Evolutionary conservation across 257 asterid genomes (phyloP), one percentile per base, ranked within the genome.

Genomic region (Capsicum rhomboideum): DNA sequence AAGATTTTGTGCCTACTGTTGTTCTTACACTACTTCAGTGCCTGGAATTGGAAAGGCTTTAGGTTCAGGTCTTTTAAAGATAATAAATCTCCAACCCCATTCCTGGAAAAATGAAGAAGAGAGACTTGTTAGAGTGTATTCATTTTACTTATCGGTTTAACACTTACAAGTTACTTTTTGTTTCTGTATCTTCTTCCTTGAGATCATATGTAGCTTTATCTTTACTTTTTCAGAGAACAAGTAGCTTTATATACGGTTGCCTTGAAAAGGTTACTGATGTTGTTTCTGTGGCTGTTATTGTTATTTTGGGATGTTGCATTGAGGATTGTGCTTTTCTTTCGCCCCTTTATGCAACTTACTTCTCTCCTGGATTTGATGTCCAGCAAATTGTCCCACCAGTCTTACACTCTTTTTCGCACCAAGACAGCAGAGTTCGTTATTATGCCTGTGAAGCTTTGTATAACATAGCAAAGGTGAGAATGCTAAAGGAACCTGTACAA

Each of bases 341-440:
- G 7, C 40, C 11, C 79, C 53, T 59, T 90, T 86, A 68, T 90
- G 68, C 80, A 64, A 82, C 82, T 86, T 49, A 82, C 85, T 83
- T 64, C 80, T 56, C 34, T 14, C 80, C 37, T 56, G 84, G 71
- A 78, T 85, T 72, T 87, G 64, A 78, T 89, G 80, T 55, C 86
- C 94, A 97, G 99, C 95, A 93, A 94, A 97, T 97, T 88, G 98
- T 97, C 58, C 99, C 97, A 37, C 99, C 99, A 23, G 98, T 97
- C 56, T 89, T 97, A 86, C 75, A 84, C 83, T 95, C 99, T 49
- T 97, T 97, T 90, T 86, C 94, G 29, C 98, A 97, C 87, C 99
- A 95, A 94, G 99, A 95, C 87, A 92, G 99, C 90, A 91, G 98
- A 91, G 99, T 97, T 89, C 99, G 99, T 63, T 95, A 93, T 91